A percentile compares a stretch with the other conserved stretches of the same genome.
Conservation (phyloP, 768 basidiomycete genomes). For the Brasilioporus rufonigricans region DNA sequence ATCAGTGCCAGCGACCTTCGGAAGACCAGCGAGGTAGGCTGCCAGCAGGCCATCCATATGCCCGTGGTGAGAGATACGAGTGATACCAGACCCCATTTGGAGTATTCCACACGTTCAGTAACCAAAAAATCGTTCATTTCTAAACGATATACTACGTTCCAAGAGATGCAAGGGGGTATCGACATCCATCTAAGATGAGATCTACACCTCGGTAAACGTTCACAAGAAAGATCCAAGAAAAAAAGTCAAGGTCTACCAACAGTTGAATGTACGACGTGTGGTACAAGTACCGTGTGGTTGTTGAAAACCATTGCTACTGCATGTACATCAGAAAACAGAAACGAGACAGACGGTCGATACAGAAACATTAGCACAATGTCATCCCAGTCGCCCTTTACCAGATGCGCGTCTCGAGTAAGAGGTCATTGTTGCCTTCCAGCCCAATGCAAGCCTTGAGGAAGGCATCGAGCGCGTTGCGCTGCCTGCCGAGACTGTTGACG, state of each 20-base stretch:
- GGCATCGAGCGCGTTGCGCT: conserved; percentile 89
- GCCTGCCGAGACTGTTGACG: conserved; percentile 92
- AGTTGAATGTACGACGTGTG: background rate
- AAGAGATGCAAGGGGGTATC: background rate
- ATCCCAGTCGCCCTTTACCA: conserved; percentile 54
- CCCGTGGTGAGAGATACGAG: too few species aligned
- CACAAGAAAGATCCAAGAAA: background rate
- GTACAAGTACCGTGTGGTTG: conserved; percentile 3
- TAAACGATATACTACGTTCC: background rate
- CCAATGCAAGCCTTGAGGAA: conserved; percentile 96
- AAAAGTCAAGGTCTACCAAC: background rate
- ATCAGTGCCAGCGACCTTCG: too few species aligned
- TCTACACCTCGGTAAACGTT: background rate
- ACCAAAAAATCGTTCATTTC: conserved; percentile 6
- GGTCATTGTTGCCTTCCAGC: conserved; percentile 76
- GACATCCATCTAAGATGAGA: background rate
- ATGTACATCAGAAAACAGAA: background rate
- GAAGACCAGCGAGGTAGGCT: too few species aligned
- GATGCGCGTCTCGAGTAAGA: conserved; percentile 82
- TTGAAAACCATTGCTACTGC: conserved; percentile 19
- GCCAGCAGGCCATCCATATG: too few species aligned
- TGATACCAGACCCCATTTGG: too few species aligned
- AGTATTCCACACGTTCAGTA: too few species aligned
- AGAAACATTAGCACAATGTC: background rate
- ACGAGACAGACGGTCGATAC: background rate